Conservation (phyloP, 116 monocot genomes). For the Papilionanthe hybrid region DNA sequence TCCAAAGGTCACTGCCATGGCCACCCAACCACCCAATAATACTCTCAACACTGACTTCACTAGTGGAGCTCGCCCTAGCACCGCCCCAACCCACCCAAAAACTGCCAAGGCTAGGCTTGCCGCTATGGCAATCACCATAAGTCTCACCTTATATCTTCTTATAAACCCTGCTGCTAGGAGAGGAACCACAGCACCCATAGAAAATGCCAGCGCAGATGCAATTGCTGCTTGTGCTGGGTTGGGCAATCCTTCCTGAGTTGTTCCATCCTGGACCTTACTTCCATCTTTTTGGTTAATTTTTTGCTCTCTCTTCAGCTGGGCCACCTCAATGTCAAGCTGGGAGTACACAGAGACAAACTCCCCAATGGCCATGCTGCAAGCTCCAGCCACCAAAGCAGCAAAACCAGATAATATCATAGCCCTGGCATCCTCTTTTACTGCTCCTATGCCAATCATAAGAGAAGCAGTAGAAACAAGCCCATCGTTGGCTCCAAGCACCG, state of each 20-base stretch:
- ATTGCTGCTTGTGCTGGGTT: constrained; percentile 57
- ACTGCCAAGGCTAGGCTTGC: constrained; percentile 32
- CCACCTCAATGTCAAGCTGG: constrained; percentile 66
- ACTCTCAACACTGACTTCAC: constrained; percentile 37
- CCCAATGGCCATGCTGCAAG: constrained; percentile 87
- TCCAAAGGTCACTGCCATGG: constrained; percentile 66
- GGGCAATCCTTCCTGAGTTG: constrained; percentile 26
- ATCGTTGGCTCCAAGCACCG: constrained; percentile 78
- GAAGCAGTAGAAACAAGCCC: constrained; percentile 76
- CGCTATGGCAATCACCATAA: constrained; percentile 34
- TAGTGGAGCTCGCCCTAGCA: constrained; percentile 43
- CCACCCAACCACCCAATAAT: constrained; percentile 57
- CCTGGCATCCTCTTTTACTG: constrained; percentile 40
- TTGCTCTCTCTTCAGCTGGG: constrained; percentile 38
- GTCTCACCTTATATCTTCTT: constrained; percentile 28
- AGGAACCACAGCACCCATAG: constrained; percentile 55
- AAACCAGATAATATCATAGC: constrained; percentile 63
- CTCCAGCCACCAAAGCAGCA: constrained; percentile 62
- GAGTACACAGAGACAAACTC: constrained; percentile 89
- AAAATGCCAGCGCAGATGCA: constrained; percentile 61
- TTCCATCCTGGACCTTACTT: not conserved
- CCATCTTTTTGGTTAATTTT: not conserved
- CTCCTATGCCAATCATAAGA: constrained; percentile 71
- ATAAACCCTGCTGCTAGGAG: constrained; percentile 58
- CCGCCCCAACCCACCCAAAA: constrained; percentile 52